Percentiles rank a stretch among this genome's conserved stretches.
Evolutionary conservation across 768 basidiomycete genomes (phyloP).

Genomic region (Gautieria morchelliformis): DNA sequence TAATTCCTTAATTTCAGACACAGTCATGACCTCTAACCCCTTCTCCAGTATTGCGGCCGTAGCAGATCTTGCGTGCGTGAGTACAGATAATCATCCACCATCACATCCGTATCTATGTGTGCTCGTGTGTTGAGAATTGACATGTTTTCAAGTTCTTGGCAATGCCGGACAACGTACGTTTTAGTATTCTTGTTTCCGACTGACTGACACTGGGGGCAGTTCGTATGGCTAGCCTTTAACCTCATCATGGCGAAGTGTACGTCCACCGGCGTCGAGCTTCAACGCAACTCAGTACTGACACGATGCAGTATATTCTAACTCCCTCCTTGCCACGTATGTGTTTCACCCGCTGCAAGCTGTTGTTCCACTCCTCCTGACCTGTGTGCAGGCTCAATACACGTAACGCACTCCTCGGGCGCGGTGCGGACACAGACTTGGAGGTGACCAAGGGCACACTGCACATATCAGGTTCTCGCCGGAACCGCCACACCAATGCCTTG

Average conservation of each 20-base stretch:
- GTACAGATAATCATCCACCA: background rate
- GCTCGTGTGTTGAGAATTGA: background rate
- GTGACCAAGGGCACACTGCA: background rate
- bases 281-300: too few species aligned
- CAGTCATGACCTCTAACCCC: background rate
- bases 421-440: background rate
- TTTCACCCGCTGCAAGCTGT: background rate
- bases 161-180: conserved; percentile 51
- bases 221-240: conserved; percentile 21
- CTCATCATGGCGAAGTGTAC: conserved; percentile 19
- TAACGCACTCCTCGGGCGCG: conserved; percentile 26
- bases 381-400: conserved; percentile 36
- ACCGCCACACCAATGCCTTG: background rate
- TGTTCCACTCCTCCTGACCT: background rate
- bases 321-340: conserved; percentile 39
- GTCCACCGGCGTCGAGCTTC: too few species aligned
- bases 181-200: conserved; percentile 10
- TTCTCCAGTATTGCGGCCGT: conserved; percentile 34
- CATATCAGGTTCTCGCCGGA: background rate
- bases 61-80: conserved; percentile 32
- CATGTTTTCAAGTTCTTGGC: conserved; percentile 15
- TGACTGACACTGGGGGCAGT: background rate
- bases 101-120: background rate
- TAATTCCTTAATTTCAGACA: background rate
- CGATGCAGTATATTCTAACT: conserved; percentile 36